phyloP scores from a whole-genome alignment of 2,329 filamentous ascomycete genomes.

The Fusarium virguliforme region DNA sequence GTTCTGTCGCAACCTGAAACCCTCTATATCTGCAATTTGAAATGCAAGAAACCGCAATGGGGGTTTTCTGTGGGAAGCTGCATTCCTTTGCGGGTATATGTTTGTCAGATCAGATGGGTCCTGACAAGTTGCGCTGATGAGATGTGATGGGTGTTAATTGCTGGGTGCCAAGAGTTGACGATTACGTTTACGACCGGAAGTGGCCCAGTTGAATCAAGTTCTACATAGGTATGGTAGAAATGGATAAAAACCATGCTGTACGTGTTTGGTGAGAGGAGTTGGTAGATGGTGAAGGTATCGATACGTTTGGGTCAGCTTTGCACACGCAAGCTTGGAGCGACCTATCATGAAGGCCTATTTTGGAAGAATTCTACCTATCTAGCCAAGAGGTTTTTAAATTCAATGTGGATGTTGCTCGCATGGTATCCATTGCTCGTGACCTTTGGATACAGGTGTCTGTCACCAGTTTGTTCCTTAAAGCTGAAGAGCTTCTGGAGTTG shows the following conservation, averaged over 20 bases:
- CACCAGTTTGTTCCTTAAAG: not conserved
- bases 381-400: no score
- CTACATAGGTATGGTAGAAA: no score
- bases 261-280: no score
- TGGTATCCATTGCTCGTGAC: no score
- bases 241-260: no score
- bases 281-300: no score
- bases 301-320: no score
- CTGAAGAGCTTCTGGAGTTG: not conserved
- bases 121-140: not conserved
- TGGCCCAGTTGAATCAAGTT: not conserved
- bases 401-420: no score
- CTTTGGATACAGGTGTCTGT: not conserved
- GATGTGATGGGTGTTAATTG: not conserved
- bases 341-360: no score
- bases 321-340: no score
- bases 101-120: not conserved
- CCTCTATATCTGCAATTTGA: not conserved
- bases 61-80: not conserved
- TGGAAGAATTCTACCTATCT: no score
- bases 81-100: not conserved
- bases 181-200: not conserved
- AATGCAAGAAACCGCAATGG: not conserved
- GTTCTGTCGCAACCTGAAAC: slow-evolving; percentile 2
- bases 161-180: not conserved